A percentile compares a stretch with the other conserved stretches of the same genome.
Conservation (phyloP, 805 yeast genomes). For the Danielia reshetovae region DNA sequence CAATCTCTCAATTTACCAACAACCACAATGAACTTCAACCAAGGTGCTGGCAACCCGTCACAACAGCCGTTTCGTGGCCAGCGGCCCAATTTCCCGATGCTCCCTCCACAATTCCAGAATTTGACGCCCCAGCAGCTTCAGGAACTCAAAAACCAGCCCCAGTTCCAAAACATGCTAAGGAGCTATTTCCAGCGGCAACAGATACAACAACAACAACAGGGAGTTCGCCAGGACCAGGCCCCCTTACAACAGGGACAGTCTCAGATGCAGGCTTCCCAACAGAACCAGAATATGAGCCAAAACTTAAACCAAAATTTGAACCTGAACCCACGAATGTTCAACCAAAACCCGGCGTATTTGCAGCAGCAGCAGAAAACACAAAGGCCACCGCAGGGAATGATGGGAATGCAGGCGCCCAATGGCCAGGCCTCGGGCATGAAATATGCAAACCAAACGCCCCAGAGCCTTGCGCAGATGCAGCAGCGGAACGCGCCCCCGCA, state of each 20-base stretch:
- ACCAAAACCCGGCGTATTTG: constrained; percentile 1
- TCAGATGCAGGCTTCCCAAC: constrained; percentile 16
- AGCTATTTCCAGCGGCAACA: constrained; percentile 40
- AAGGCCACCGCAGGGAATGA: constrained; percentile 3
- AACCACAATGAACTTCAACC: constrained; percentile 13
- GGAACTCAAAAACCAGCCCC: constrained; percentile 40
- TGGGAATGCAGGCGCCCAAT: no score
- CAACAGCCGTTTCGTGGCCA: constrained; percentile 12
- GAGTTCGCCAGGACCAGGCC: constrained; percentile 11
- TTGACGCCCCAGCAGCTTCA: constrained; percentile 41
- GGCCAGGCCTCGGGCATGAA: not conserved
- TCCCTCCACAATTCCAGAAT: constrained; percentile 25
- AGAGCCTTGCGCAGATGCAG: no score
- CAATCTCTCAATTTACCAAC: not conserved
- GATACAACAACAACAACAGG: constrained; percentile 30
- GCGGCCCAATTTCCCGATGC: constrained; percentile 23
- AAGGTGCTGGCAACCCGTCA: constrained; percentile 7
- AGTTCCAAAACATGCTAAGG: constrained; percentile 38
- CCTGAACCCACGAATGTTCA: not conserved
- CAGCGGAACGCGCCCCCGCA: not conserved
- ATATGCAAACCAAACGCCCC: not conserved
- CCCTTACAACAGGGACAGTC: not conserved
- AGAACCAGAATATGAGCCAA: constrained; percentile 7
- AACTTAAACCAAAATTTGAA: constrained; percentile 1
- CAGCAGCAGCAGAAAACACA: constrained; percentile 11